Evolutionary conservation across 441 rosid genomes (phyloP), one percentile per base, ranked within the genome.

Genomic region (Theobroma grandiflorum): DNA sequence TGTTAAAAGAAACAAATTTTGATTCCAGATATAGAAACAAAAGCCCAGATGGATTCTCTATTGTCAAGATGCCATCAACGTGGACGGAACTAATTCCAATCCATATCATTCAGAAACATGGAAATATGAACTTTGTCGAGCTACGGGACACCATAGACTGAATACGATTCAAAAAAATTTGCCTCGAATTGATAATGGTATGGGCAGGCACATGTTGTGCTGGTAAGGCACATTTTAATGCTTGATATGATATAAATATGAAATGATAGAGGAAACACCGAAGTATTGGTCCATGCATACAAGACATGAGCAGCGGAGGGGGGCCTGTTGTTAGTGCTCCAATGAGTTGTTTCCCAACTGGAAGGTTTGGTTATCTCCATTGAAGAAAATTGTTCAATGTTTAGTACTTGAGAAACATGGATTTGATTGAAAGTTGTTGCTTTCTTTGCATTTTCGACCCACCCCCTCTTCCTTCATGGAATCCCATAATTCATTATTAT

Each of bases 321-420:
- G 89, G 84, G 62, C 78, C 74, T 14, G 76, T 75, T 68, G 55
- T 42, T 73, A 81, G 78, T 87, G 90, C 79, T 82, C 67, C 35
- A 68, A 78, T 85, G 94, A 89, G 90, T 88, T 91, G 91, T 87
- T 89, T 87, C 90, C 90, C 88, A 75, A n/a, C 87, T 86, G 87
- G 82, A 84, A 77, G 47, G 75, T 77, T 77, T 64, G 66, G 31
- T 67, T 33, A 61, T 58, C 75, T 73, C 76, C 73, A 63, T 78
- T 59, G 75, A 50, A 10, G 18, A 55, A 57, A 52, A 37, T 52
- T 72, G 79, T 66, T 85, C 74, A 52, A 15, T 86, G 88, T 79
- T 83, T 76, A 81, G 87, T 84, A 84, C 86, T 82, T 85, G 73
- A 73, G 89, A 85, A 89, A 88, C 92, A 89, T 81, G 88, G 91